Evolutionary conservation across 2,329 filamentous ascomycete genomes (phyloP).

Genomic region (Aspergillus fructus): DNA sequence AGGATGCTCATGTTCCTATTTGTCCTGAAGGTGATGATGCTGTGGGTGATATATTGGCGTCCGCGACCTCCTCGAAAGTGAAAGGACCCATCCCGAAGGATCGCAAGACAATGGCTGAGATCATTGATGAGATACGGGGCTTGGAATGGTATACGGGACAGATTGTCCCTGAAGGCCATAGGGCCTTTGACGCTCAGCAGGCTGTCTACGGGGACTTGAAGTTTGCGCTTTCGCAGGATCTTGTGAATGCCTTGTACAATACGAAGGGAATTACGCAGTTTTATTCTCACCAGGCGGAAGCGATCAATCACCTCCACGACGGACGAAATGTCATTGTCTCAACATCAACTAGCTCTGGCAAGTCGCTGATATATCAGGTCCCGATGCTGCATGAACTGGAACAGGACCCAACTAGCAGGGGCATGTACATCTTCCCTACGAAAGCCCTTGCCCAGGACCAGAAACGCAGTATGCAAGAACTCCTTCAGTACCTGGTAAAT

Average conservation of each 20-base stretch:
- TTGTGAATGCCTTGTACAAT: conserved; percentile 97
- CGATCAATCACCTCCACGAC: conserved; percentile 81
- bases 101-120: conserved; percentile 76
- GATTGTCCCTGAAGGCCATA: conserved; percentile 88
- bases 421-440: conserved; percentile 97
- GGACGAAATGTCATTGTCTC: conserved; percentile 87
- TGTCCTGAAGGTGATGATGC: conserved; percentile 43
- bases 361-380: conserved; percentile 96
- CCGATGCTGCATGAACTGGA: conserved; percentile 88
- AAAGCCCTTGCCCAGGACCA: conserved; percentile 97
- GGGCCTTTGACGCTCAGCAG: conserved; percentile 83
- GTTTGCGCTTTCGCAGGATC: conserved; percentile 81
- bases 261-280: conserved; percentile 80
- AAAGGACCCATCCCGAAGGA: conserved; percentile 76
- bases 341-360: conserved; percentile 94
- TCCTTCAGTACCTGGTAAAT: conserved; percentile 76
- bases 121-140: conserved; percentile 77
- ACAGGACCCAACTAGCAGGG: conserved; percentile 70
- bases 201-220: conserved; percentile 78
- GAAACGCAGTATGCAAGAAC: conserved; percentile 78
- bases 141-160: conserved; percentile 88
- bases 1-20: conserved; percentile 62
- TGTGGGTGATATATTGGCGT: conserved; percentile 23
- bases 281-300: conserved; percentile 90
- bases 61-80: conserved; percentile 43